phyloP scores from a whole-genome alignment of 768 basidiomycete genomes.

The Termitomyces bulborhizus region DNA sequence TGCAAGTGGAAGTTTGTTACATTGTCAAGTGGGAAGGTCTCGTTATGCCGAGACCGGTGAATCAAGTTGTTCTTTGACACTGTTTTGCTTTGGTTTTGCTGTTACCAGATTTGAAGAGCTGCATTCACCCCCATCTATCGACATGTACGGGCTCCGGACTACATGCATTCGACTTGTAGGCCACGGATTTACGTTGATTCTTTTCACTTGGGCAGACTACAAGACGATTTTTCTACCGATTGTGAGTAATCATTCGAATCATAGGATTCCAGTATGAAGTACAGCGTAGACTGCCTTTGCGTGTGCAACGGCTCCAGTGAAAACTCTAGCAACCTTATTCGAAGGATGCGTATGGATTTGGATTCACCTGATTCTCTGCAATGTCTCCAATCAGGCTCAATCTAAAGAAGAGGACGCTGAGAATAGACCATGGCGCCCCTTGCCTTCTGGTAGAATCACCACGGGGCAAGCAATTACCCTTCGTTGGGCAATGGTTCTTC shows the following conservation, averaged over 20 bases:
- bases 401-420: constrained; percentile 33
- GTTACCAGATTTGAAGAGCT: no score
- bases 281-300: constrained; percentile 25
- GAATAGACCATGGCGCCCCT: constrained; percentile 36
- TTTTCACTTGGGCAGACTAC: constrained; percentile 29
- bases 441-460: constrained; percentile 28
- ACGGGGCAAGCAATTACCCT: constrained; percentile 14
- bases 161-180: not conserved
- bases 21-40: no score
- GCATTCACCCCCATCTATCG: no score
- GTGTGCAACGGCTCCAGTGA: constrained; percentile 24
- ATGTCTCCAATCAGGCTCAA: constrained; percentile 28
- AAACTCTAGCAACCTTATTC: constrained; percentile 10
- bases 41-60: no score
- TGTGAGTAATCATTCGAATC: constrained; percentile 11
- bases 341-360: constrained; percentile 36
- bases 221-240: constrained; percentile 28
- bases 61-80: no score
- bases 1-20: no score
- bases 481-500: constrained; percentile 24
- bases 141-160: no score
- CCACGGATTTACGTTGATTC: constrained; percentile 1
- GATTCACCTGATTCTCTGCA: constrained; percentile 35
- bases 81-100: no score
- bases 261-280: no score